Evolutionary conservation across 805 yeast species (phyloP), one percentile per base, ranked within the genome.

Genomic region (Starmerella geochares): DNA sequence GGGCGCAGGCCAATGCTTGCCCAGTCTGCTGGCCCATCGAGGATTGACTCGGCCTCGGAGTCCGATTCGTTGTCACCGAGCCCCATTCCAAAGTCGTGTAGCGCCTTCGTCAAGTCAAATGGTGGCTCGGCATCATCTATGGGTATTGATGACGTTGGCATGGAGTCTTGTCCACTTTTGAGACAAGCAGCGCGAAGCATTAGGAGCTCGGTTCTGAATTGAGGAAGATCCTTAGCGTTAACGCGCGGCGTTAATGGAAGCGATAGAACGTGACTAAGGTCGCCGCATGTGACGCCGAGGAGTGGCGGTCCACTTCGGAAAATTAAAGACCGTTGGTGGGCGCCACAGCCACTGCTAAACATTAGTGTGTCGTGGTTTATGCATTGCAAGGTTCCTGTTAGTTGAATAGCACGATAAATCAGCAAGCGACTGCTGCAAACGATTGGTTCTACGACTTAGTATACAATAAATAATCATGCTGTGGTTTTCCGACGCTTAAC

Each of bases 1-100:
- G 58, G 58, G 1, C 53, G 52, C 5, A 50, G 46, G 16, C 57
- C 57, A 24, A 52, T 44, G 49, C 55, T 53, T 17, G 49, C 56
- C 55, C 56, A 53, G 11, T 53, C 56, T 6, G 20, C 32, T 6
- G 16, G 21, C 16, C 16, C 37, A 2, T 19, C 37, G 8, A 6
- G 8, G 13, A 16, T n/a, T 5, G 21, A 11, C 21, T 33, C 37
- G 2, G 37, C 6, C 19, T 33, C 37, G 21, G 37, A 13, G 24
- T 25, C 31, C 19, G 27, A 27, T 9, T 47, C 52, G 13, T 35
- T 23, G 23, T 46, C 54, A 27, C 49, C 44, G 4, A 41, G 42
- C 10, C 50, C 54, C 28, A 46, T 40, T 4, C 52, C 50, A 13
- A 53, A 48, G 37, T 50, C 51, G 19, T 53, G 48, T 6, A 50